A percentile compares a stretch with the other conserved stretches of the same genome.
These are phyloP conservation scores for Ophiostoma piceae DNA, from an alignment of 2,329 filamentous ascomycete genomes.

Conservation along the genomic window DNA sequence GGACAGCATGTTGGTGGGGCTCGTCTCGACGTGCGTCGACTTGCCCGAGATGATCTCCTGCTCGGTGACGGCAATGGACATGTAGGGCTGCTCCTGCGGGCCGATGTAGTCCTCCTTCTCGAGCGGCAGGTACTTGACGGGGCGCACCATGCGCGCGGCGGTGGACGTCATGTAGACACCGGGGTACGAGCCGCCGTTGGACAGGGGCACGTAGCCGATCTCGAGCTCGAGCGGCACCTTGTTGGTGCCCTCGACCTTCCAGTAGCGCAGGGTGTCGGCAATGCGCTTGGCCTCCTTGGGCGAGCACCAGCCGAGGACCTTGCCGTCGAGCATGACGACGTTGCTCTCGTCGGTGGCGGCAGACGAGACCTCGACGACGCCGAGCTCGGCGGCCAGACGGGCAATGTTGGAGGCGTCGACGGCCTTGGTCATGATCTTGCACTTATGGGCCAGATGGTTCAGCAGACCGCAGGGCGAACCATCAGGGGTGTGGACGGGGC, in stretches of 20 bases:
- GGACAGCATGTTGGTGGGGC: conserved; percentile 93
- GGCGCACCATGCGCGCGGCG: conserved; percentile 79
- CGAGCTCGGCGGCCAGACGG: conserved; percentile 69
- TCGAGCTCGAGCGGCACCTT: conserved; percentile 78
- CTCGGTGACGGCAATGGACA: conserved; percentile 92
- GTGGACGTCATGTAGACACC: conserved; percentile 91
- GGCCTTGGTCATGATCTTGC: conserved; percentile 72
- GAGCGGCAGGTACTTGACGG: conserved; percentile 85
- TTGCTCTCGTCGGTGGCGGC: conserved; percentile 78
- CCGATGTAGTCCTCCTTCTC: conserved; percentile 84
- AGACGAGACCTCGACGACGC: conserved; percentile 66
- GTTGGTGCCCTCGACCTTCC: conserved; percentile 87
- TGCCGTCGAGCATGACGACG: conserved; percentile 83
- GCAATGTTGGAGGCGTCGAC: conserved; percentile 72
- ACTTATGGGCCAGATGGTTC: conserved; percentile 94
- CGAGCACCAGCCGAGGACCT: conserved; percentile 83
- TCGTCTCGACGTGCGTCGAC: conserved; percentile 88
- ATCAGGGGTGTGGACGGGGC: conserved; percentile 95
- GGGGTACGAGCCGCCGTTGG: conserved; percentile 88
- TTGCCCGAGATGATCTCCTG: conserved; percentile 81
- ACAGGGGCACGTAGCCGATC: conserved; percentile 84
- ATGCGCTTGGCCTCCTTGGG: conserved; percentile 77
- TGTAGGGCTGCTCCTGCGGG: conserved; percentile 93
- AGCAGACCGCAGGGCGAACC: conserved; percentile 89
- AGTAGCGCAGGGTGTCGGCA: conserved; percentile 81